Evolutionary conservation across 805 yeast genomes (phyloP).

Genomic region (Danielozyma ontarioensis): DNA sequence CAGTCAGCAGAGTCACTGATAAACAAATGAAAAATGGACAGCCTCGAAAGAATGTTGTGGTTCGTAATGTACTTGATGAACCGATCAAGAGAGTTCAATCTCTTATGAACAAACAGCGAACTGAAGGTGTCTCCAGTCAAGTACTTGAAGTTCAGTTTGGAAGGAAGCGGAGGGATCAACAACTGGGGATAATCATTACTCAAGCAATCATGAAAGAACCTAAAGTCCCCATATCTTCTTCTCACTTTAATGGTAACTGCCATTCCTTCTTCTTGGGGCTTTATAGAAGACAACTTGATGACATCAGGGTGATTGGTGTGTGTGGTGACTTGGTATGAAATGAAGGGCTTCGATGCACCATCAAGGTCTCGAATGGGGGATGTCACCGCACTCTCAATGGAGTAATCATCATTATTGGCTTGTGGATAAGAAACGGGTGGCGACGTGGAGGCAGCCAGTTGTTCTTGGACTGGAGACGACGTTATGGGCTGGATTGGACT

Average conservation of each 20-base stretch:
- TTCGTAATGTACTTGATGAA: slow-evolving; percentile 67
- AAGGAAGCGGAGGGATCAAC: slow-evolving; percentile 91
- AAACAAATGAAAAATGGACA: slow-evolving; percentile 67
- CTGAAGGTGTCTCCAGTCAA: slow-evolving; percentile 91
- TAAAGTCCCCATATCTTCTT: slow-evolving; percentile 84
- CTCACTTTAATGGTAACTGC: slow-evolving; percentile 46
- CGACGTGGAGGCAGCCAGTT: background rate
- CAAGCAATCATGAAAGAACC: slow-evolving; percentile 69
- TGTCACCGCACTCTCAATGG: slow-evolving; percentile 33
- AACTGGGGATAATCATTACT: slow-evolving; percentile 77
- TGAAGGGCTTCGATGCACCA: slow-evolving; percentile 64
- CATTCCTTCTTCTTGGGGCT: slow-evolving; percentile 6
- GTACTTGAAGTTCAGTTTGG: slow-evolving; percentile 85
- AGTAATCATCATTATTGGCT: slow-evolving; percentile 5
- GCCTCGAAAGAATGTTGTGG: slow-evolving; percentile 68
- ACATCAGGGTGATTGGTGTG: slow-evolving; percentile 59
- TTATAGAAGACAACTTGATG: slow-evolving; percentile 19
- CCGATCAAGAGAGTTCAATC: slow-evolving; percentile 75
- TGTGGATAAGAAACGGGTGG: slow-evolving; percentile 1
- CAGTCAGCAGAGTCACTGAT: slow-evolving; percentile 67
- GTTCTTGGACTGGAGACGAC: background rate
- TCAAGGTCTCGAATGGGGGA: slow-evolving; percentile 69
- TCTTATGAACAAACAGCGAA: slow-evolving; percentile 72
- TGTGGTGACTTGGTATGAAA: slow-evolving; percentile 66
- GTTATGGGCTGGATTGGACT: slow-evolving; percentile 1